Conservation (phyloP, 345 rosid genomes). For the Draba incana region DNA sequence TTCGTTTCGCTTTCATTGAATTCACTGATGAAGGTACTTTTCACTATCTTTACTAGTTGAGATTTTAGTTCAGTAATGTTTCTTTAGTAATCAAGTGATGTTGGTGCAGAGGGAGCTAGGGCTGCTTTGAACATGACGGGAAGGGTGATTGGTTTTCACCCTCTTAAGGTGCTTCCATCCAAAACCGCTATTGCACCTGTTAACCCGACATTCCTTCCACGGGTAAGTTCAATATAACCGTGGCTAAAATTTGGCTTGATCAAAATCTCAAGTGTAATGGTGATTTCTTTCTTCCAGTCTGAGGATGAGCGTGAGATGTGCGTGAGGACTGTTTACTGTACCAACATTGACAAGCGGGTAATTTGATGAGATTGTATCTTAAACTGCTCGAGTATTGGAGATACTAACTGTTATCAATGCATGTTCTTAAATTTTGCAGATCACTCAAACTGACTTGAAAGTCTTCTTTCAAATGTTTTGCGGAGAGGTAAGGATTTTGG, state of each 20-base stretch:
- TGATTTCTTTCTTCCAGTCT: conserved; percentile 54
- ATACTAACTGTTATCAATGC: conserved; percentile 8
- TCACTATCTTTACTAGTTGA: conserved; percentile 22
- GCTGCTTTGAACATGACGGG: conserved; percentile 88
- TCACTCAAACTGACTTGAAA: conserved; percentile 82
- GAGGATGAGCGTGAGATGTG: conserved; percentile 99
- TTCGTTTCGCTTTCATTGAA: conserved; percentile 91
- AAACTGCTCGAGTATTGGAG: background rate
- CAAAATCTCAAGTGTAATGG: background rate
- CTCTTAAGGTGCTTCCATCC: conserved; percentile 93
- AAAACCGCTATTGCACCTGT: conserved; percentile 99
- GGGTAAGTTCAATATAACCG: conserved; percentile 54
- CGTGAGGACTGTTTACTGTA: conserved; percentile 91
- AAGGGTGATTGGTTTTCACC: conserved; percentile 90
- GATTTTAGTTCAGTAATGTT: background rate
- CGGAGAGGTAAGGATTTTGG: conserved; percentile 70
- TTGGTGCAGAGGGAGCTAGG: conserved; percentile 78
- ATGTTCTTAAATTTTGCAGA: conserved; percentile 47
- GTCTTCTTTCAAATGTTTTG: conserved; percentile 82
- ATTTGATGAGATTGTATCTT: background rate
- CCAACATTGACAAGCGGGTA: conserved; percentile 97
- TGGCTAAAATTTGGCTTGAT: conserved; percentile 14
- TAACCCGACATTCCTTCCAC: conserved; percentile 95
- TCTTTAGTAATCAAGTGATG: conserved; percentile 35
- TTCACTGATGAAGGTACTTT: conserved; percentile 88